phyloP scores from a whole-genome alignment of 2,329 filamentous ascomycete genomes.

The Coniella vitis region DNA sequence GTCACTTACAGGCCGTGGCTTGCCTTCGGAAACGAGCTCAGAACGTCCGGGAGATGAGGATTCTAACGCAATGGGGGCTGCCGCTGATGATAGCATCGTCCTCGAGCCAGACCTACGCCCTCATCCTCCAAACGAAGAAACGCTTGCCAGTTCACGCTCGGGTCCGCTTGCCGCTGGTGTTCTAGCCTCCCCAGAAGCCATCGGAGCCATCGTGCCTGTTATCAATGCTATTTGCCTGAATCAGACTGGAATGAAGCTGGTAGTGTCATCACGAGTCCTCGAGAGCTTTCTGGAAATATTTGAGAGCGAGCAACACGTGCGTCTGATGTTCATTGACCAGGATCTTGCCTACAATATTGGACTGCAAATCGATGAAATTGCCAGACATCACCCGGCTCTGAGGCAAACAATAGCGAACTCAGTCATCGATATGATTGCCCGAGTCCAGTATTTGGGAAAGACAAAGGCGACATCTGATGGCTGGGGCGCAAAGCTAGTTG shows the following conservation, averaged over 20 bases:
- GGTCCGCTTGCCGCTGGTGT: slow-evolving; percentile 61
- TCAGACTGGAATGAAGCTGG: slow-evolving; percentile 77
- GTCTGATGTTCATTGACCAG: slow-evolving; percentile 69
- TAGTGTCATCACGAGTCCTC: slow-evolving; percentile 74
- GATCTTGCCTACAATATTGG: slow-evolving; percentile 68
- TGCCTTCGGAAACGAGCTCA: slow-evolving; percentile 30
- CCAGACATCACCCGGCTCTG: slow-evolving; percentile 83
- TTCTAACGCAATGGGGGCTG: slow-evolving; percentile 25
- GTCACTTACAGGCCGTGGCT: slow-evolving; percentile 58
- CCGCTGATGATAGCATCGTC: slow-evolving; percentile 31
- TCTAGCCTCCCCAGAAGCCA: slow-evolving; percentile 80
- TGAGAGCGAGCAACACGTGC: slow-evolving; percentile 82
- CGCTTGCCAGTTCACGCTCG: slow-evolving; percentile 38
- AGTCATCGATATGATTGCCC: slow-evolving; percentile 82
- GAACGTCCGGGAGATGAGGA: slow-evolving; percentile 17
- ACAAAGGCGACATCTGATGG: slow-evolving; percentile 61
- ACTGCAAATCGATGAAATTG: slow-evolving; percentile 84
- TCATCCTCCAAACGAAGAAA: slow-evolving; percentile 47
- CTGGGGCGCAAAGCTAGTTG: slow-evolving; percentile 61
- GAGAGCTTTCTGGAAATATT: slow-evolving; percentile 95
- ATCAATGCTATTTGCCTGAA: slow-evolving; percentile 94
- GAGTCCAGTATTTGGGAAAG: slow-evolving; percentile 68
- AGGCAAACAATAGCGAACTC: slow-evolving; percentile 74
- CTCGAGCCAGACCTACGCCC: slow-evolving; percentile 34
- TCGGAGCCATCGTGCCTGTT: slow-evolving; percentile 76